phyloP scores from a whole-genome alignment of 2,329 filamentous ascomycete genomes.

The Fusarium floridanum region DNA sequence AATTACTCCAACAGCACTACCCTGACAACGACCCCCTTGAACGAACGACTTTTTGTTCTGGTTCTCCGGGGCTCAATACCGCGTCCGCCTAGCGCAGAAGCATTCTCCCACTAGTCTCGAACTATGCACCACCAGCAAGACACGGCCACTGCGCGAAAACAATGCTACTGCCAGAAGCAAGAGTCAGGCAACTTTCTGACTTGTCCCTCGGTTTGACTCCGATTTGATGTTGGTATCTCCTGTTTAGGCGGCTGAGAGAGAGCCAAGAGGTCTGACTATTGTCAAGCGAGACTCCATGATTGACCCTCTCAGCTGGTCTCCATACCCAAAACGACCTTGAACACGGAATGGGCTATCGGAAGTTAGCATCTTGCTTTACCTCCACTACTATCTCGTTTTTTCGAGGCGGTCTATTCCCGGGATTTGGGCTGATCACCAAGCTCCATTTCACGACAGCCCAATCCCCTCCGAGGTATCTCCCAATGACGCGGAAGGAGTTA shows the following conservation, averaged over 20 bases:
- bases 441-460: neutral
- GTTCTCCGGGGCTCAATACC: constrained; percentile 32
- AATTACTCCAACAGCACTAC: constrained; percentile 15
- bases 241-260: neutral
- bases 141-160: neutral
- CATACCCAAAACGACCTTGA: constrained; percentile 2
- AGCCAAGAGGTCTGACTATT: neutral
- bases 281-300: constrained; percentile 1
- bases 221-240: neutral
- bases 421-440: constrained; percentile 7
- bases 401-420: constrained; percentile 23
- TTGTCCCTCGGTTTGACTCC: neutral
- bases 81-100: constrained; percentile 35
- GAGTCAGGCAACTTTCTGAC: neutral
- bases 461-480: neutral
- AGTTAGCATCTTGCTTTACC: neutral
- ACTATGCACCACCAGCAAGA: constrained; percentile 18
- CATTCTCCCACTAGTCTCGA: constrained; percentile 23
- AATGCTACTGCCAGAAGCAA: neutral
- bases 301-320: neutral
- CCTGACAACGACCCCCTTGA: constrained; percentile 12
- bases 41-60: constrained; percentile 28
- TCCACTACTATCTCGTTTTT: neutral
- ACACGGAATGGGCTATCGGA: neutral
- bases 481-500: neutral